phyloP scores from a whole-genome alignment of 352 stramenopile genomes.

The Globisporangium takayamanum region DNA sequence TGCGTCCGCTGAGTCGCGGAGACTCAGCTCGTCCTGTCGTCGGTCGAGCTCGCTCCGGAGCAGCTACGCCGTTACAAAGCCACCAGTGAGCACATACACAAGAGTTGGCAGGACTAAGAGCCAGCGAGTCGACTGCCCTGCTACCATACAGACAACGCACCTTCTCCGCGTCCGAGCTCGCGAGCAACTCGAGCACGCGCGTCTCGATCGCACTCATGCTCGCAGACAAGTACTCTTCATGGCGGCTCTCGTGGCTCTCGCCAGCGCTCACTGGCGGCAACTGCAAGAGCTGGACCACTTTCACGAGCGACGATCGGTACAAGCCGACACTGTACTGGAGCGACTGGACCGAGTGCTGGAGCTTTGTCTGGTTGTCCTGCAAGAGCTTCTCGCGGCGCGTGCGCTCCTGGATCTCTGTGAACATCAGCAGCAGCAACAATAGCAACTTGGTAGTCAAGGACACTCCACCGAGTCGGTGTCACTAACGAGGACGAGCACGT shows the following conservation, averaged over 20 bases:
- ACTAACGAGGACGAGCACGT: background rate
- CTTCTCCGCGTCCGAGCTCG: conserved; percentile 54
- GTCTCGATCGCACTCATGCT: conserved; percentile 47
- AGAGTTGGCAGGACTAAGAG: background rate
- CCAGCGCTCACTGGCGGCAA: conserved; percentile 21
- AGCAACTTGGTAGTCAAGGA: conserved; percentile 46
- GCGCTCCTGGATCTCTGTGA: conserved; percentile 76
- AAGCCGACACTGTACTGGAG: conserved; percentile 43
- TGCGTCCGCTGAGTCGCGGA: conserved; percentile 55
- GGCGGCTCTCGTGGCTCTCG: conserved; percentile 23
- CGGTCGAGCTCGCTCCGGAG: conserved; percentile 50
- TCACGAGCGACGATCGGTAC: conserved; percentile 48
- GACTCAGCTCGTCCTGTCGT: conserved; percentile 50
- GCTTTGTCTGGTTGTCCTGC: conserved; percentile 54
- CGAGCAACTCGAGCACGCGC: conserved; percentile 49
- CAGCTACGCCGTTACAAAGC: conserved; percentile 20
- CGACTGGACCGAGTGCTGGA: conserved; percentile 58
- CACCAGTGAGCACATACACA: background rate
- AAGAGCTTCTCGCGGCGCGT: conserved; percentile 54
- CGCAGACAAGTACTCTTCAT: conserved; percentile 33
- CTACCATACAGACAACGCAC: conserved; percentile 13
- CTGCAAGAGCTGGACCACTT: conserved; percentile 51
- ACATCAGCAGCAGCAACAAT: conserved; percentile 8
- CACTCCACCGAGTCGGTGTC: background rate
- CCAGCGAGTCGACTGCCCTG: background rate